These are phyloP conservation scores for Chaetoceros muelleri DNA, from an alignment of 108 stramenopile genomes.

Conservation along the genomic window DNA sequence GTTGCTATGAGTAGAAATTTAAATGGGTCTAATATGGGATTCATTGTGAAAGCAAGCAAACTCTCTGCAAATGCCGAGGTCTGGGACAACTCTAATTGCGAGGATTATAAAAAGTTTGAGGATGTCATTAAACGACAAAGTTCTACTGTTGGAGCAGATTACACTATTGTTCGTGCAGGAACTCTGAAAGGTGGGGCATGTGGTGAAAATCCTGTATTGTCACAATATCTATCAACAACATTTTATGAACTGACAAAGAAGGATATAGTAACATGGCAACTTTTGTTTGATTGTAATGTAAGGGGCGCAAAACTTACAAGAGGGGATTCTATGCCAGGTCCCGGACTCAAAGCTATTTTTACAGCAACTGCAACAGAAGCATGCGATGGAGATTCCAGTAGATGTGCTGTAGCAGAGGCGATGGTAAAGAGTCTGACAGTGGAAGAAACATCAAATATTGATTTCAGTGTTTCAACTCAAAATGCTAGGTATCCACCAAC, in stretches of 20 bases:
- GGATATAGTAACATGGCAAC: constrained; percentile 30
- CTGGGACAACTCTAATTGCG: constrained; percentile 12
- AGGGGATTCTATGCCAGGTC: constrained; percentile 21
- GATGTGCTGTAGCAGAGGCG: constrained; percentile 20
- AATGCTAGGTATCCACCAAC: constrained; percentile 9
- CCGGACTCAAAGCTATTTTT: constrained; percentile 24
- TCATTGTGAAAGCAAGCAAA: constrained; percentile 13
- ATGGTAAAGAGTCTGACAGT: constrained; percentile 15
- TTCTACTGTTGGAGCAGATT: constrained; percentile 15
- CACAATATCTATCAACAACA: constrained; percentile 5
- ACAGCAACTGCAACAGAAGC: constrained; percentile 18
- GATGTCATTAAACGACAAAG: constrained; percentile 5
- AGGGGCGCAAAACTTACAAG: constrained; percentile 15
- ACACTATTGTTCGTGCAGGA: constrained; percentile 40
- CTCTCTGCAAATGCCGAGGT: constrained; percentile 16
- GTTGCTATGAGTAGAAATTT: constrained; percentile 23
- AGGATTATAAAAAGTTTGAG: constrained; percentile 10
- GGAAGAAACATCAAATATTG: constrained; percentile 12
- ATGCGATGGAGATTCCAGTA: constrained; percentile 16
- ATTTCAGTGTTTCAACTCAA: constrained; percentile 16
- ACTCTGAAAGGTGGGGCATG: constrained; percentile 28
- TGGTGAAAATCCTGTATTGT: constrained; percentile 11
- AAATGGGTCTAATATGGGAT: constrained; percentile 20
- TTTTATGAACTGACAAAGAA: constrained; percentile 23
- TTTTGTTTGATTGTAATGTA: constrained; percentile 27